These are phyloP conservation scores for Aspergillus fumigatus DNA, from an alignment of 2,329 filamentous ascomycete genomes.

Conservation along the genomic window DNA sequence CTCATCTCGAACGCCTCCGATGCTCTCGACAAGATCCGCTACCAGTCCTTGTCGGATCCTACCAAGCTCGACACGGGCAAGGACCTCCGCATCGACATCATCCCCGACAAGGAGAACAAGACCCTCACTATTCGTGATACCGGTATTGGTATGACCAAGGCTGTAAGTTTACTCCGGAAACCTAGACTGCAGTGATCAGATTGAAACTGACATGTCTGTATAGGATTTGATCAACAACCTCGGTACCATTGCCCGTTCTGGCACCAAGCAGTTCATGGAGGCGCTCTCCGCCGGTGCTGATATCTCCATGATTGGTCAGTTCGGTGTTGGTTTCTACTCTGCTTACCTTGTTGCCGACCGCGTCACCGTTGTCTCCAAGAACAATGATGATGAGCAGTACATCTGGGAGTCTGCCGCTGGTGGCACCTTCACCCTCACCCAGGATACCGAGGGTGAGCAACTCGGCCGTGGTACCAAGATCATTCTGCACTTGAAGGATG, in stretches of 20 bases:
- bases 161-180: slow-evolving; percentile 59
- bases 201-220: slow-evolving; percentile 3
- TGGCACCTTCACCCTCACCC: slow-evolving; percentile 89
- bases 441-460: slow-evolving; percentile 85
- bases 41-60: slow-evolving; percentile 95
- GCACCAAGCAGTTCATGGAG: slow-evolving; percentile 99
- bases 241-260: slow-evolving; percentile 97
- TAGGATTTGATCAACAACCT: slow-evolving; percentile 99
- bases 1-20: slow-evolving; percentile 97
- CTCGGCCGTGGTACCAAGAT: slow-evolving; percentile 96
- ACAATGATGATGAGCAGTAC: slow-evolving; percentile 99
- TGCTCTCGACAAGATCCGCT: slow-evolving; percentile 99
- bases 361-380: slow-evolving; percentile 92
- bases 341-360: slow-evolving; percentile 98
- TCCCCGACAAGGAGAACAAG: slow-evolving; percentile 95
- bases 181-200: neutral
- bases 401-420: slow-evolving; percentile 97
- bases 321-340: slow-evolving; percentile 99
- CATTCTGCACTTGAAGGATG: slow-evolving; percentile 98
- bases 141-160: slow-evolving; percentile 99
- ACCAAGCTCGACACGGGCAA: slow-evolving; percentile 96
- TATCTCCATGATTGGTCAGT: slow-evolving; percentile 99
- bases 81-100: slow-evolving; percentile 98
- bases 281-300: slow-evolving; percentile 96
- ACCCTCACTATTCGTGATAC: slow-evolving; percentile 95